Conservation (phyloP, 2,329 filamentous ascomycete genomes). For the Hymenoscyphus repandus region DNA sequence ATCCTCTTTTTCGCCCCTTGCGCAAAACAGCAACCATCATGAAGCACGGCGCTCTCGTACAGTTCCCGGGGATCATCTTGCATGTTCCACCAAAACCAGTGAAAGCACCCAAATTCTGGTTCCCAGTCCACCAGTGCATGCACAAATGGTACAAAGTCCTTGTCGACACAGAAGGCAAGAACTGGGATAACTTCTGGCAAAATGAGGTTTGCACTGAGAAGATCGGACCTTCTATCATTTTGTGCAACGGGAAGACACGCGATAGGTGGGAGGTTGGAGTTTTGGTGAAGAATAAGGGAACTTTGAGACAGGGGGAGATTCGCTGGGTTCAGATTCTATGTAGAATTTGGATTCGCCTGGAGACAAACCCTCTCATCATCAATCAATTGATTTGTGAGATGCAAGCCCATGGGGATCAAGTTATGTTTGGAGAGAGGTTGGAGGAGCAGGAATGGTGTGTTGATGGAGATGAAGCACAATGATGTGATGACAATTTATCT, state of each 20-base stretch:
- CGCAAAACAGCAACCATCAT: background rate
- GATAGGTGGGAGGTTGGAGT: background rate
- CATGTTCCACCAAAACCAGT: background rate
- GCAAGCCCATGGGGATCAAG: background rate
- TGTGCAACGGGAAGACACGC: background rate
- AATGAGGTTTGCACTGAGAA: background rate
- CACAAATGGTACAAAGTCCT: slow-evolving; percentile 2
- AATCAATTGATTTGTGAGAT: background rate
- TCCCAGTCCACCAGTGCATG: background rate
- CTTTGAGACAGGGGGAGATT: background rate
- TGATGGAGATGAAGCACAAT: background rate
- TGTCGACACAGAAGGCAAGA: background rate
- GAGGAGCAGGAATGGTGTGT: background rate
- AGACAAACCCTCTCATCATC: background rate
- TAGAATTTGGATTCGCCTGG: slow-evolving; percentile 2
- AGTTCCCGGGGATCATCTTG: background rate
- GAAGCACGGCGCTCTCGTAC: background rate
- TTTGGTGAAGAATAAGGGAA: background rate
- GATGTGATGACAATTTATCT: background rate
- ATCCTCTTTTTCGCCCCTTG: background rate
- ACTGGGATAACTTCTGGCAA: background rate
- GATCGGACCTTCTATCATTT: background rate
- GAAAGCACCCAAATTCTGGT: background rate
- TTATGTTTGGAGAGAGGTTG: background rate
- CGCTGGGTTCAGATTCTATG: background rate